Base-by-base conservation (phyloP, 306 rosid species). In the Cucumis melo region DNA sequence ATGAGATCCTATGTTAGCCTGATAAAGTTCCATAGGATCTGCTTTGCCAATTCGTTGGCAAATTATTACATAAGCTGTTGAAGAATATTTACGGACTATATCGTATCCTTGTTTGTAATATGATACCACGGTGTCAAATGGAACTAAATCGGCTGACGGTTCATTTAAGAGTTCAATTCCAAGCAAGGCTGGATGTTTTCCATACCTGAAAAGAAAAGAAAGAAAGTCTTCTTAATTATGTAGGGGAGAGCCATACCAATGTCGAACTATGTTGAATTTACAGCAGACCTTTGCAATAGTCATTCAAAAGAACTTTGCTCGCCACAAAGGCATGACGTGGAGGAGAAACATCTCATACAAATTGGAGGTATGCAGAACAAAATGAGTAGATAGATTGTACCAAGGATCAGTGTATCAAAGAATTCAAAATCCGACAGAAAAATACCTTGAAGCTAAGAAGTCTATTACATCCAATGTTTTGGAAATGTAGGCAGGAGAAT, bases 121-220 rank as follows among this genome's bases (percentile, higher is more conserved):
- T 3, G 95, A 85, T 78, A 86, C 78, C 83, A 94, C 78, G 34
- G 41, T 74, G 83, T 91, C 89, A 61, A 87, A 81, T 42, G 96
- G 84, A 87, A 94, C 97, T 44, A 88, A 64, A 51, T 51, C 83
- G 8, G 86, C 91, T 54, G 92, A 86, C 75, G 98, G 98, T 86
- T 93, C 98, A 42, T 91, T 93, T 75, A 93, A 75, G 73, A 93
- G 96, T 87, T 91, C 98, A 29, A 93, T 87, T 85, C 92, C 98
- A 56, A 94, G 85, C 86, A 94, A 81, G 10, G 95, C 86, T 63
- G 96, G 86, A 65, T 89, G 83, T 60, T 53, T 88, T 32, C 83
- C 93, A 82, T 86, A 91, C 90, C 98, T 94, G 86, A 81, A 89
- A 80, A 83, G 19, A 5, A 21, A 42, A 21, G 4, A 23, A 76